These are phyloP conservation scores for Aeschynomene evenia DNA, from an alignment of 306 rosid species.

Conservation along the genomic window DNA sequence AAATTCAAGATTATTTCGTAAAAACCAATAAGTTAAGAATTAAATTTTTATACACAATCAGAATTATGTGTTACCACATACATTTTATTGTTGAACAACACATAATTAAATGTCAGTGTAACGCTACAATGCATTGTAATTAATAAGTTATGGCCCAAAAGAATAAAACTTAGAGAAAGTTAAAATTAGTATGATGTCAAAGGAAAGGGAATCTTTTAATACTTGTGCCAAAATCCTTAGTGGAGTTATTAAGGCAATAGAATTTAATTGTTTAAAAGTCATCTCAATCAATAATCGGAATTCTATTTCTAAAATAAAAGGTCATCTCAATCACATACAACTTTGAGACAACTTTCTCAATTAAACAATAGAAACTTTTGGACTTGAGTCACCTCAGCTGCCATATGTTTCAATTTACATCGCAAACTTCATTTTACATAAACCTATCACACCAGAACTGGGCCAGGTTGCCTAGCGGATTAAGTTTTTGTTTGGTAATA, in stretches of 20 bases:
- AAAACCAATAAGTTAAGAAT: too few relatives aligned
- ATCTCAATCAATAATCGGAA: neutral
- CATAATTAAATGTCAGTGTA: too few relatives aligned
- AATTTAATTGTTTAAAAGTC: neutral
- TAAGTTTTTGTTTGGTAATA: too few relatives aligned
- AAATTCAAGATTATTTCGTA: neutral
- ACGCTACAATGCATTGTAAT: too few relatives aligned
- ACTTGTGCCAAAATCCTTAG: conserved; percentile 8
- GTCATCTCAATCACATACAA: neutral
- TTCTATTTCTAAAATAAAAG: too few relatives aligned
- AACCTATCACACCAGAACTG: neutral
- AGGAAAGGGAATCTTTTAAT: conserved; percentile 13
- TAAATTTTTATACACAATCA: too few relatives aligned
- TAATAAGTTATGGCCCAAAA: neutral
- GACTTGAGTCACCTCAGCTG: conserved; percentile 4
- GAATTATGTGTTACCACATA: too few relatives aligned
- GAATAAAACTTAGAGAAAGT: too few relatives aligned
- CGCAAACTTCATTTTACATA: neutral
- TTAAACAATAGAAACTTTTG: neutral
- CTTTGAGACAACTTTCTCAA: neutral
- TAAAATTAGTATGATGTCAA: neutral
- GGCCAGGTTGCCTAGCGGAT: too few relatives aligned
- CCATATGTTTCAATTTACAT: neutral
- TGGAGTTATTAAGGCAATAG: neutral
- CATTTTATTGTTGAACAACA: too few relatives aligned